Evolutionary conservation across 2,329 filamentous ascomycete species (phyloP).

Genomic region (Helminthosporium solani): DNA sequence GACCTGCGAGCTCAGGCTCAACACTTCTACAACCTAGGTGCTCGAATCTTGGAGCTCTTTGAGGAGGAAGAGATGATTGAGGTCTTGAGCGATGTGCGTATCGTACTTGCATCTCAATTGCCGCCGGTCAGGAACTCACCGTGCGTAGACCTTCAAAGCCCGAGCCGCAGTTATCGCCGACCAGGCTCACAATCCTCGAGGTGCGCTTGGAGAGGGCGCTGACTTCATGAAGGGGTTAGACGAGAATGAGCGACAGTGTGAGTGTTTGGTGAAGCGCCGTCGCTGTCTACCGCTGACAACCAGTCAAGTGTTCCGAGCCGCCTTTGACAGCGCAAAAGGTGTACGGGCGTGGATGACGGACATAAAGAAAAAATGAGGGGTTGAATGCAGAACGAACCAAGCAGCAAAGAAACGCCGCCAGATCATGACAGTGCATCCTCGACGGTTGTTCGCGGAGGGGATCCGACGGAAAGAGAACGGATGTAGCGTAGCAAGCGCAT

Average conservation of each 20-base stretch:
- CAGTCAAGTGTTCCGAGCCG: slow-evolving; percentile 48
- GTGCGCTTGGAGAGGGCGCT: slow-evolving; percentile 63
- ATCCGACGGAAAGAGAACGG: not conserved
- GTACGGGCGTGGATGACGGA: slow-evolving; percentile 50
- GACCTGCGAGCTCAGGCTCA: slow-evolving; percentile 79
- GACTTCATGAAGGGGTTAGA: slow-evolving; percentile 88
- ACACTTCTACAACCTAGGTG: slow-evolving; percentile 85
- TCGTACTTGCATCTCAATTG: slow-evolving; percentile 5
- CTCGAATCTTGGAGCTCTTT: slow-evolving; percentile 84
- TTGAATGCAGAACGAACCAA: not conserved
- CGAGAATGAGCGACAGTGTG: slow-evolving; percentile 76
- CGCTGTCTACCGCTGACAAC: slow-evolving; percentile 6
- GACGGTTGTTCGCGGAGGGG: not conserved
- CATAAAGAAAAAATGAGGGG: slow-evolving; percentile 40
- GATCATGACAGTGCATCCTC: not conserved
- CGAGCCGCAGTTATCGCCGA: slow-evolving; percentile 81
- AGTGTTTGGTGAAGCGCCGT: slow-evolving; percentile 21
- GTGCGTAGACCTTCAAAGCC: slow-evolving; percentile 69
- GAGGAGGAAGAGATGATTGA: slow-evolving; percentile 81
- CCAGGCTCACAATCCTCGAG: slow-evolving; percentile 81
- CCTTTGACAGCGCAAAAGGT: slow-evolving; percentile 50
- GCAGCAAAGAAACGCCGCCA: no score
- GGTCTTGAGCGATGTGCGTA: slow-evolving; percentile 49
- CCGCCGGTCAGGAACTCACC: slow-evolving; percentile 1
- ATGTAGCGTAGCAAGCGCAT: not conserved